Base-by-base conservation (phyloP, 2,329 filamentous ascomycete species). In the Berkeleyomyces basicola region DNA sequence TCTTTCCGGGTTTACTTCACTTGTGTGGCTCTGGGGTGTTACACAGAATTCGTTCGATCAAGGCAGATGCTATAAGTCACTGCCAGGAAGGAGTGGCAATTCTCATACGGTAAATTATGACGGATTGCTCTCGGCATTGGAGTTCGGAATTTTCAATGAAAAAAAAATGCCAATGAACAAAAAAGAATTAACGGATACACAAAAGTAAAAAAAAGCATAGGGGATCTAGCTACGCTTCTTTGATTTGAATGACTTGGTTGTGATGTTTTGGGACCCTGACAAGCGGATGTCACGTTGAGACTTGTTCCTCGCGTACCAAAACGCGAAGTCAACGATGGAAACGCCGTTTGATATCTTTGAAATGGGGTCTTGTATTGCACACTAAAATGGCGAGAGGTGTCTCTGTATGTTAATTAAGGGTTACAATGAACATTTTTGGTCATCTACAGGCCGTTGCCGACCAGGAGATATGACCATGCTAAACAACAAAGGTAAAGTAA, bases 1-100 rank as follows among this genome's bases (percentile, higher is more conserved):
- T 75, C 72, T 78, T 79, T 78, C 75, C 63, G 63, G 63, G 39
- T 64, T 62, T 79, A 75, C 76, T 76, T 77, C 75, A 74, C 74
- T 74, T 79, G 77, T 77, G 80, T 80, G 77, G 75, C 74, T 77
- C 75, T 72, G 74, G 77, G 77, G 76, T 72, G 70, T 69, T 67
- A 68, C 73, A 72, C 75, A 74, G 72, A 71, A 76, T 77, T 76
- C 74, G 78, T 76, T 62, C 61, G 74, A 76, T 75, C 75, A 71
- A 74, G 76, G 76, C 75, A 77, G 77, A 76, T 74, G 70, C 49
- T 61, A 40, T 59, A 61, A 49, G 36, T 44, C 57, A 47, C 65
- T 65, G 64, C 62, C 64, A 61, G 64, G 53, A 62, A 47, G 61
- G 74, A 76, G 73, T 75, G 74, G 73, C 72, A 72, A 72, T 72